Conservation (phyloP, 176 grass and related monocot genomes). For the Puya raimondii region DNA sequence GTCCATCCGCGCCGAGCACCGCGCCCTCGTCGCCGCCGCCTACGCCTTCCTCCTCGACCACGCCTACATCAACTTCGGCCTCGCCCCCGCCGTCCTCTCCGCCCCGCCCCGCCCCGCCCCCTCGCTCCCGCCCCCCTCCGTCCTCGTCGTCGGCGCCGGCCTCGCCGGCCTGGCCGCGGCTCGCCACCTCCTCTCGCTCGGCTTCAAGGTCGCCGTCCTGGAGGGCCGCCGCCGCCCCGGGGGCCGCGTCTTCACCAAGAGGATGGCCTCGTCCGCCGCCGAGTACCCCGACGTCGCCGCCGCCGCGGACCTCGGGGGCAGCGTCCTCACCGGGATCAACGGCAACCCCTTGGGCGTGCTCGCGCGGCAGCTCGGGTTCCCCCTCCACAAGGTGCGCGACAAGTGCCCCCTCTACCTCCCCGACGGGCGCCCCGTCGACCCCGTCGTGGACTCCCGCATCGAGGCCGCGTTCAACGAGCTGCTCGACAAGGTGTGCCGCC, state of each 20-base stretch:
- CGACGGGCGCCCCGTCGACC: conserved; percentile 61
- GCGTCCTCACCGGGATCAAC: conserved; percentile 94
- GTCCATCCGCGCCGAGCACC: conserved; percentile 79
- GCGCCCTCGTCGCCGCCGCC: conserved; percentile 49
- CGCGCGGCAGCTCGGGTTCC: conserved; percentile 80
- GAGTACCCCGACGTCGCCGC: conserved; percentile 42
- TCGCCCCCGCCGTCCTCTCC: conserved; percentile 46
- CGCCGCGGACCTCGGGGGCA: conserved; percentile 88
- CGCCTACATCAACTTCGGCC: conserved; percentile 85
- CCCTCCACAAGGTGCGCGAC: conserved; percentile 90
- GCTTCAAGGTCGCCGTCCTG: conserved; percentile 77
- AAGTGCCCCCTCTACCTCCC: conserved; percentile 82
- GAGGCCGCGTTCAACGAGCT: conserved; percentile 90
- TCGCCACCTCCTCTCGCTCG: conserved; percentile 63
- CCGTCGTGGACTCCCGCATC: conserved; percentile 58
- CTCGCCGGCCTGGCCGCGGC: conserved; percentile 70
- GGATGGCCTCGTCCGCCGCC: conserved; percentile 53
- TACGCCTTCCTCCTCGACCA: conserved; percentile 75
- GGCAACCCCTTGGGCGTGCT: conserved; percentile 88
- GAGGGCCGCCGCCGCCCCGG: conserved; percentile 79
- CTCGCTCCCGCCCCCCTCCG: conserved; percentile 47
- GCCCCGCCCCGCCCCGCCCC: conserved; percentile 39
- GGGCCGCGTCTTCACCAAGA: conserved; percentile 85
- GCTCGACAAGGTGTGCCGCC: conserved; percentile 84
- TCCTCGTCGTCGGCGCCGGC: conserved; percentile 74